These are phyloP conservation scores for Saturnispora gosingensis DNA, from an alignment of 805 yeast genomes.

Conservation along the genomic window DNA sequence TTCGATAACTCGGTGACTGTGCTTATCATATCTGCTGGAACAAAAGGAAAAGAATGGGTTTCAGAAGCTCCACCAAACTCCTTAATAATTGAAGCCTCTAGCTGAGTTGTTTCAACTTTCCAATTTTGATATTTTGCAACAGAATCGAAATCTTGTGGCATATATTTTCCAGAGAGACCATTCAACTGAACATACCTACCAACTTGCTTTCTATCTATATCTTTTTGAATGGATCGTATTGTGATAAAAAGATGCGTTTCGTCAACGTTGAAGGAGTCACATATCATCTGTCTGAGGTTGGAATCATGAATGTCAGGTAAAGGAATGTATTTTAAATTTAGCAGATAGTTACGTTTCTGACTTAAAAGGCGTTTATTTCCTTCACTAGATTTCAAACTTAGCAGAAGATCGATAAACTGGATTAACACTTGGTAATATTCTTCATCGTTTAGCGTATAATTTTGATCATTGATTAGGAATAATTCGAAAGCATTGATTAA, in stretches of 20 bases:
- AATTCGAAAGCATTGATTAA: not conserved
- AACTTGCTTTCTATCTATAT: slow-evolving; percentile 7
- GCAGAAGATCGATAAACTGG: slow-evolving; percentile 15
- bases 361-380: slow-evolving; percentile 5
- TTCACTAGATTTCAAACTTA: slow-evolving; percentile 11
- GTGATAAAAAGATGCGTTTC: not conserved
- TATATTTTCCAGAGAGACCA: slow-evolving; percentile 6
- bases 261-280: slow-evolving; percentile 8
- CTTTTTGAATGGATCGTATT: slow-evolving; percentile 1
- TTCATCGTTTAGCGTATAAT: slow-evolving; percentile 2
- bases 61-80: not conserved
- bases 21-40: slow-evolving; percentile 10
- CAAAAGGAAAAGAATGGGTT: not conserved
- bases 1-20: slow-evolving; percentile 9
- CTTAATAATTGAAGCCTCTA: slow-evolving; percentile 8
- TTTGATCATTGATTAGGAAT: not conserved
- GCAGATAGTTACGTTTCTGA: slow-evolving; percentile 6
- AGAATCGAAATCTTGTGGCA: slow-evolving; percentile 12
- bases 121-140: slow-evolving; percentile 12
- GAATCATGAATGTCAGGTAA: slow-evolving; percentile 14
- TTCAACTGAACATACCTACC: slow-evolving; percentile 1
- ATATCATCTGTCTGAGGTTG: slow-evolving; percentile 8
- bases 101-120: slow-evolving; percentile 9
- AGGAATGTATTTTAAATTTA: slow-evolving; percentile 9
- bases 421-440: slow-evolving; percentile 2